Evolutionary conservation across 352 stramenopile species (phyloP), one percentile per base, ranked within the genome.

Genomic region (Aphanomyces stellatus): DNA sequence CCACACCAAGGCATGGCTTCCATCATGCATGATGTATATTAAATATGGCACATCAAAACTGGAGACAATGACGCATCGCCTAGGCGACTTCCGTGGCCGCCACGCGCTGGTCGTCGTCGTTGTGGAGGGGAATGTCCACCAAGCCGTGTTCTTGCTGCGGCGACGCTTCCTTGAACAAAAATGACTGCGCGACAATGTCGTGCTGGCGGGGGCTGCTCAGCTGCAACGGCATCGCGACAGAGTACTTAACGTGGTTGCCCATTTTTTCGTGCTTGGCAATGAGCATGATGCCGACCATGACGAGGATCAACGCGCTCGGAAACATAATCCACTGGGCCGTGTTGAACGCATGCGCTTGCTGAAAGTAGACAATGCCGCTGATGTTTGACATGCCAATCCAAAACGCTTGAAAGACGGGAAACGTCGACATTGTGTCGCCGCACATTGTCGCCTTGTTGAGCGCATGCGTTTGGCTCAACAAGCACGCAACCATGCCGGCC

Each of bases 361-460:
- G 84, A 74, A 92, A 95, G 56, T 91, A 95, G 10, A 95, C 84
- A 55, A 93, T 85, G 43, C 86, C 84, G 33, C 81, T 88, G 65
- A 95, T 89, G 78, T 92, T 92, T 62, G 81, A 91, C 80, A 91
- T 90, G 22, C 73, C 87, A 71, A 95, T 95, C 85, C 84, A 95
- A 64, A 93, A 95, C 25, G 82, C 83, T 70, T 95, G 85, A 72
- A 95, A 95, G 11, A 95, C 83, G 0, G 87, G 87, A 66, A 90
- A 93, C 17, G 82, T 77, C 64, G 81, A 90, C 85, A 95, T 93
- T 17, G 83, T 92, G 69, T 95, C 87, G 22, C 84, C 84, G 25
- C 69, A 75, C 85, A 91, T 91, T n/a, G 81, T 92, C 53, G 85
- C 87, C 75, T 92, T 71, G 73, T 93, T 93, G 40, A 95, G 65